Evolutionary conservation across 164 flowering plant species (phyloP).

Genomic region (Cinnamomum chago): DNA sequence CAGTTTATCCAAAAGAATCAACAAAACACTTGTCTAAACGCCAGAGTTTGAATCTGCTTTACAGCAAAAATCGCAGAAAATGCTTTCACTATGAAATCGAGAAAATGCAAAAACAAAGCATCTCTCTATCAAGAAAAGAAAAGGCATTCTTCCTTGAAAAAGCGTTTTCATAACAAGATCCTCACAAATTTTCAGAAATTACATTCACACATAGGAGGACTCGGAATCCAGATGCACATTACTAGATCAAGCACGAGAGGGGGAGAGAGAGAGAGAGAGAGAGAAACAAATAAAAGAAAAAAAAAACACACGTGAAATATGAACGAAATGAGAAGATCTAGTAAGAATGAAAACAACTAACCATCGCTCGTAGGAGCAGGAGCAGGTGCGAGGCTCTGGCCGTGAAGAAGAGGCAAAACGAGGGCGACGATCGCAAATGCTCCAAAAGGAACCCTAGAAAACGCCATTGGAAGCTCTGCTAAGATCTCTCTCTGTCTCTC

Average conservation of each 20-base stretch:
- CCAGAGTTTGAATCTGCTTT: too few relatives aligned
- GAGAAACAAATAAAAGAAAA: neutral
- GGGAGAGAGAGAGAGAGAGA: too few relatives aligned
- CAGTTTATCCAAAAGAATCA: too few relatives aligned
- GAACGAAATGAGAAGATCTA: neutral
- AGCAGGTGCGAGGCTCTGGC: slow-evolving; percentile 41
- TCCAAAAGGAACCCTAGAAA: slow-evolving; percentile 23
- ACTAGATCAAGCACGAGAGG: neutral
- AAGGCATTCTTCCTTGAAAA: too few relatives aligned
- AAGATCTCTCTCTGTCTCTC: too few relatives aligned
- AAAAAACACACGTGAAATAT: neutral
- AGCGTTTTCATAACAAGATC: neutral
- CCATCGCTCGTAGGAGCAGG: slow-evolving; percentile 55
- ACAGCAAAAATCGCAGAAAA: too few relatives aligned
- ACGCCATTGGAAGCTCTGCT: slow-evolving; percentile 27
- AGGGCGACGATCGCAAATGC: slow-evolving; percentile 19
- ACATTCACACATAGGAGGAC: too few relatives aligned
- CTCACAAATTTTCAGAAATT: neutral
- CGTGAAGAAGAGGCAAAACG: slow-evolving; percentile 27
- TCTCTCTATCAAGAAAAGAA: too few relatives aligned
- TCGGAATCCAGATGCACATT: neutral
- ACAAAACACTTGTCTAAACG: too few relatives aligned
- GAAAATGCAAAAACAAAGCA: too few relatives aligned
- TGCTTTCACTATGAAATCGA: too few relatives aligned
- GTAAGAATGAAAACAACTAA: too few relatives aligned